phyloP scores from a whole-genome alignment of 306 rosid species.

The Lagenaria siceraria region DNA sequence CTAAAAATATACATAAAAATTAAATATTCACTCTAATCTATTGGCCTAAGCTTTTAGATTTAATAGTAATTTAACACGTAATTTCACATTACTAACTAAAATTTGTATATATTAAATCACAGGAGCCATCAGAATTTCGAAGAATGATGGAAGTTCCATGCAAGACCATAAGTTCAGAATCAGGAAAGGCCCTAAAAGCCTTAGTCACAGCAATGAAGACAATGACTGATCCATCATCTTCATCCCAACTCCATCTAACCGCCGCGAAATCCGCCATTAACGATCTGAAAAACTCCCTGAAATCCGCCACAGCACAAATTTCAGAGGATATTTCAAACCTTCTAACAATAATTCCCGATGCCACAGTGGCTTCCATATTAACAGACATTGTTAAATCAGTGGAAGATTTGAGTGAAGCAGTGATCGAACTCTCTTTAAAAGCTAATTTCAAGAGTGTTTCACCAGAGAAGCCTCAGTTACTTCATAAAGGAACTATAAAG shows the following conservation, averaged over 20 bases:
- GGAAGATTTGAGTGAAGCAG: constrained; percentile 45
- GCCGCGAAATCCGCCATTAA: constrained; percentile 37
- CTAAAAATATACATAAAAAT: too few relatives aligned
- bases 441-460: constrained; percentile 46
- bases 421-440: constrained; percentile 48
- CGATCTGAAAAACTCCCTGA: constrained; percentile 42
- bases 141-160: constrained; percentile 40
- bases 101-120: background rate
- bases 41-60: background rate
- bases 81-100: background rate
- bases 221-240: constrained; percentile 45
- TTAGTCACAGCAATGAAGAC: constrained; percentile 40
- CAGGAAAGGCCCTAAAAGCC: constrained; percentile 46
- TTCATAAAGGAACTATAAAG: constrained; percentile 59
- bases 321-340: constrained; percentile 16
- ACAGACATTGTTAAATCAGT: constrained; percentile 50
- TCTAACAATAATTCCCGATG: constrained; percentile 39
- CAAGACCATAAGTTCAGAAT: constrained; percentile 45
- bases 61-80: background rate
- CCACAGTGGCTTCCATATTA: constrained; percentile 47
- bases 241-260: constrained; percentile 33
- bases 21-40: too few relatives aligned
- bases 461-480: constrained; percentile 43
- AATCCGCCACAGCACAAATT: constrained; percentile 18
- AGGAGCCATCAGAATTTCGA: constrained; percentile 39